Conservation (phyloP, 2,329 filamentous ascomycete genomes). For the Ascochyta viciae-villosae region DNA sequence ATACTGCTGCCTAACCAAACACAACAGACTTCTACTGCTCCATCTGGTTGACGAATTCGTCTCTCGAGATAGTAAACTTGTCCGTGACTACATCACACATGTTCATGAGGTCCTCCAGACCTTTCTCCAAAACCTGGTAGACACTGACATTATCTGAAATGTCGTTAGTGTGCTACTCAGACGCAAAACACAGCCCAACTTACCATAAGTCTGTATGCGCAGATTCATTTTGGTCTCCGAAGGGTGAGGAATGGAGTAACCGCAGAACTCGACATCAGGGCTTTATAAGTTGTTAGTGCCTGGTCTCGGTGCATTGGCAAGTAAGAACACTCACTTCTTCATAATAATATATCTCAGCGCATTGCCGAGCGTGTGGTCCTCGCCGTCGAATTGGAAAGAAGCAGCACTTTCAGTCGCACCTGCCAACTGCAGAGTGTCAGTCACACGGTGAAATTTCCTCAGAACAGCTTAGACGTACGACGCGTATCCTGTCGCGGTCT, state of each 20-base stretch:
- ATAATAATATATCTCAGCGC: constrained; percentile 94
- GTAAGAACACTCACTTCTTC: constrained; percentile 76
- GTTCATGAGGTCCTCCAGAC: constrained; percentile 84
- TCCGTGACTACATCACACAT: constrained; percentile 93
- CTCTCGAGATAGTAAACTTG: constrained; percentile 76
- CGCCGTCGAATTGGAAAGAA: constrained; percentile 91
- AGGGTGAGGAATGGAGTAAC: constrained; percentile 96
- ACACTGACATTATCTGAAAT: constrained; percentile 77
- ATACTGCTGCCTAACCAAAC: not conserved
- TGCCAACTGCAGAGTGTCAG: constrained; percentile 67
- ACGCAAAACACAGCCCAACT: not conserved
- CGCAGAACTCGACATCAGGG: constrained; percentile 96
- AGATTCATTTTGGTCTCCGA: constrained; percentile 97
- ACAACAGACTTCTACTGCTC: constrained; percentile 24
- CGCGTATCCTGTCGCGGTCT: constrained; percentile 54
- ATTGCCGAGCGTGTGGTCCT: constrained; percentile 96
- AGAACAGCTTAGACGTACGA: constrained; percentile 43
- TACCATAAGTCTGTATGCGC: constrained; percentile 95
- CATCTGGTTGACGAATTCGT: constrained; percentile 62
- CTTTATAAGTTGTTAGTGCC: constrained; percentile 55
- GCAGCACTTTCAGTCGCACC: constrained; percentile 85
- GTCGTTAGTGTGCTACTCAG: constrained; percentile 5
- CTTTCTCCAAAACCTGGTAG: constrained; percentile 87
- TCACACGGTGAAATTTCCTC: not conserved
- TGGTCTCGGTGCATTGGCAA: not conserved